A percentile compares a stretch with the other conserved stretches of the same genome.
Evolutionary conservation across 1,284 basidiomycete genomes (phyloP).

Genomic region (Chiua sp.): DNA sequence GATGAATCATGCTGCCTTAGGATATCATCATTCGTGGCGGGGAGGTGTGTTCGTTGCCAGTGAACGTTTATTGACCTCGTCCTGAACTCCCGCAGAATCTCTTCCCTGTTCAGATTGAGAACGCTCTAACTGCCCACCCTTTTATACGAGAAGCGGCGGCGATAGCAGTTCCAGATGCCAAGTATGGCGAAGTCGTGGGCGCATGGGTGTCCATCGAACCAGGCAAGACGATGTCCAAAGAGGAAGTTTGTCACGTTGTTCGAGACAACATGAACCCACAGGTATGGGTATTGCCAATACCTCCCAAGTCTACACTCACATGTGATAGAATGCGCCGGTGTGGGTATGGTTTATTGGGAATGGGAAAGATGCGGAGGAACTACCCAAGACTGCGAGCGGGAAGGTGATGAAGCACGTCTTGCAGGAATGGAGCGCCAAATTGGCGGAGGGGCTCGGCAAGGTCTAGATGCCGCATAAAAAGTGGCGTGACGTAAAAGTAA

Average conservation of each 20-base stretch:
- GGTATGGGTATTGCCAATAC: slow-evolving; percentile 43
- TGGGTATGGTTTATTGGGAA: slow-evolving; percentile 87
- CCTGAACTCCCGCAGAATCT: slow-evolving; percentile 58
- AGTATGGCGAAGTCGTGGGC: slow-evolving; percentile 80
- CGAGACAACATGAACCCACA: slow-evolving; percentile 74
- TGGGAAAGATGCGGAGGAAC: slow-evolving; percentile 58
- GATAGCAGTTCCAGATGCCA: slow-evolving; percentile 73
- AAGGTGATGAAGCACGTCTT: slow-evolving; percentile 86
- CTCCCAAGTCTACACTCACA: neutral
- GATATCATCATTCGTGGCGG: slow-evolving; percentile 91
- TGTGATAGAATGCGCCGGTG: slow-evolving; percentile 67
- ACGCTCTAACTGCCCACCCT: slow-evolving; percentile 66
- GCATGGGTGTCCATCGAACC: slow-evolving; percentile 70
- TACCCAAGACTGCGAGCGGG: slow-evolving; percentile 89
- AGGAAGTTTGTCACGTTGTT: slow-evolving; percentile 60
- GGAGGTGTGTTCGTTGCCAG: slow-evolving; percentile 54
- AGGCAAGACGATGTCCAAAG: slow-evolving; percentile 47
- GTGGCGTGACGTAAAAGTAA: slow-evolving; percentile 20
- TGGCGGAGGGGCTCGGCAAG: slow-evolving; percentile 22
- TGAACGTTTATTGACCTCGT: neutral
- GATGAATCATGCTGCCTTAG: slow-evolving; percentile 37
- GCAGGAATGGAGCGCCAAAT: slow-evolving; percentile 42
- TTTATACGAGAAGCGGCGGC: slow-evolving; percentile 76
- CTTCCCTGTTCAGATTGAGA: slow-evolving; percentile 88
- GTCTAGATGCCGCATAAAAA: slow-evolving; percentile 12